Percentiles rank a stretch among this genome's conserved stretches.
Conservation (phyloP, 1,139 yeast species). For the Suhomyces kunorum region DNA sequence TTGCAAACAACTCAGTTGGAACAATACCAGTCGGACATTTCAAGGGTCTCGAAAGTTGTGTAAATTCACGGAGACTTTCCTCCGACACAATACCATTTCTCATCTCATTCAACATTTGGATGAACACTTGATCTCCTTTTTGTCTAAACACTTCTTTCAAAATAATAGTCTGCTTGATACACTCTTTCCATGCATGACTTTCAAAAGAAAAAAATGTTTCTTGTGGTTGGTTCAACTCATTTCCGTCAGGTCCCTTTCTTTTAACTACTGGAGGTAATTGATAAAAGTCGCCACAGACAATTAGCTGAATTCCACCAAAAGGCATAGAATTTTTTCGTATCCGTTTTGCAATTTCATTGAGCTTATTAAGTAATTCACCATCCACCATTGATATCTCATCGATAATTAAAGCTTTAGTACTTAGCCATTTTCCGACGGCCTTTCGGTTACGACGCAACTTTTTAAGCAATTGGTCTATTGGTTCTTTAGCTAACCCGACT, state of each 20-base stretch:
- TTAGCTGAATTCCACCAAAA: slow-evolving; percentile 86
- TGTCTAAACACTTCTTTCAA: slow-evolving; percentile 87
- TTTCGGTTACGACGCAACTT: slow-evolving; percentile 58
- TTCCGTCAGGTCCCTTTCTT: slow-evolving; percentile 28
- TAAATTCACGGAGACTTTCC: slow-evolving; percentile 57
- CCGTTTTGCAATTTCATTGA: slow-evolving; percentile 63
- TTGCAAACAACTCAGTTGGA: slow-evolving; percentile 86
- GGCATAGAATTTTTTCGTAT: slow-evolving; percentile 55
- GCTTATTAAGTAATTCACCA: slow-evolving; percentile 68
- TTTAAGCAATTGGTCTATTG: slow-evolving; percentile 41
- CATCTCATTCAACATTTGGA: slow-evolving; percentile 85
- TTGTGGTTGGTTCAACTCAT: slow-evolving; percentile 17
- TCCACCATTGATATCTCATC: slow-evolving; percentile 93
- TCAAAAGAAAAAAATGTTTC: slow-evolving; percentile 70
- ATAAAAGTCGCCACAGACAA: slow-evolving; percentile 87
- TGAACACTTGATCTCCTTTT: slow-evolving; percentile 74
- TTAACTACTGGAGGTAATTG: slow-evolving; percentile 81
- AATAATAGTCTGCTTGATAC: slow-evolving; percentile 66
- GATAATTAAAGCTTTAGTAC: slow-evolving; percentile 64
- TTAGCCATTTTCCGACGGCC: slow-evolving; percentile 61
- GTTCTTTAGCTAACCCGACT: slow-evolving; percentile 66
- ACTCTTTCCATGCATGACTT: slow-evolving; percentile 66
- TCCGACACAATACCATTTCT: slow-evolving; percentile 68
- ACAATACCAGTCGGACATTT: slow-evolving; percentile 65
- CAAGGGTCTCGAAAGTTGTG: slow-evolving; percentile 55